These are phyloP conservation scores for Paralagenidium karlingii DNA, from an alignment of 352 stramenopile species.

Conservation along the genomic window DNA sequence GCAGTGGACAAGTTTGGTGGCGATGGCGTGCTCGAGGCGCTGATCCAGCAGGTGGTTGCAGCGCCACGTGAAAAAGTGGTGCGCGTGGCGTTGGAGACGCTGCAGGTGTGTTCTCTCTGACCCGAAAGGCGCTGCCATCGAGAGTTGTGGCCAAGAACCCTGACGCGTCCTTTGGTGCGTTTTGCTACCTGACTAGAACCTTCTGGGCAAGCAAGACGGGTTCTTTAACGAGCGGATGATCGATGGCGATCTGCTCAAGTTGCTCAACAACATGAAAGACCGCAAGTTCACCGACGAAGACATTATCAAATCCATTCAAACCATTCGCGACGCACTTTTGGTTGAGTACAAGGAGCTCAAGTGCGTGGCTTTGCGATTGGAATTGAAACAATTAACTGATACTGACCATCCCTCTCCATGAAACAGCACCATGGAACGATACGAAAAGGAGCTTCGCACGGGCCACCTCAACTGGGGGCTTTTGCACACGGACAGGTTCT, in stretches of 20 bases:
- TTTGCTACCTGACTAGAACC: conserved; percentile 25
- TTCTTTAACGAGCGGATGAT: conserved; percentile 93
- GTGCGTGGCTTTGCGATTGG: conserved; percentile 17
- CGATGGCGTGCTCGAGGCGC: conserved; percentile 42
- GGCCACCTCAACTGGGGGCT: conserved; percentile 92
- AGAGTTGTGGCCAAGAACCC: no score
- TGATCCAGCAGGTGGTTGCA: conserved; percentile 80
- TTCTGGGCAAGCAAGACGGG: conserved; percentile 66
- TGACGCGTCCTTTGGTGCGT: background rate
- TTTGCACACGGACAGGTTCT: conserved; percentile 97
- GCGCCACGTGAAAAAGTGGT: conserved; percentile 96
- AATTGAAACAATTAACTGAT: background rate
- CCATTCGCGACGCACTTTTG: conserved; percentile 68
- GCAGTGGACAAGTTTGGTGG: conserved; percentile 68
- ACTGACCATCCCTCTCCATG: no score
- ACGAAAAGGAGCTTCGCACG: conserved; percentile 92
- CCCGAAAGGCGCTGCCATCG: no score
- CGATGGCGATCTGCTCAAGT: conserved; percentile 90
- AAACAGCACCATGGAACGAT: conserved; percentile 90
- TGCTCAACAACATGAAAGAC: conserved; percentile 87
- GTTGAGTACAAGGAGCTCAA: conserved; percentile 84
- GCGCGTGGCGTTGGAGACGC: conserved; percentile 87
- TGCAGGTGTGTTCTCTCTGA: conserved; percentile 39
- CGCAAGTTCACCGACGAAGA: conserved; percentile 94
- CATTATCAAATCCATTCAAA: conserved; percentile 76